Percentiles rank a stretch among this genome's conserved stretches.
phyloP scores from a whole-genome alignment of 2,329 filamentous ascomycete genomes.

The Aureobasidium sp. region DNA sequence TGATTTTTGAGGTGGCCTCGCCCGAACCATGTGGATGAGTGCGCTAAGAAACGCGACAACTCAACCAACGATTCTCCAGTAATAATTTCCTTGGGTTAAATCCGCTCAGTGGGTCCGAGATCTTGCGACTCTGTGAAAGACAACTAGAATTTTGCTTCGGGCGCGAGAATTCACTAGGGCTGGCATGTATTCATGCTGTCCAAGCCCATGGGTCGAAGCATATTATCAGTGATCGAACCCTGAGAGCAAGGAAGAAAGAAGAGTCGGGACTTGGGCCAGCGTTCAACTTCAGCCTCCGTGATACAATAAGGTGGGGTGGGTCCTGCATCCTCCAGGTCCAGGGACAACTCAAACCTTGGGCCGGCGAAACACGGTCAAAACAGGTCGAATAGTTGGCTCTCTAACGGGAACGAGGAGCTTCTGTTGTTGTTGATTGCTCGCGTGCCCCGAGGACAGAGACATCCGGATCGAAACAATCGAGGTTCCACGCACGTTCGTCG shows the following conservation, averaged over 20 bases:
- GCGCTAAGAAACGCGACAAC: slow-evolving; percentile 1
- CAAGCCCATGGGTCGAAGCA: background rate
- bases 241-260: background rate
- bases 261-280: background rate
- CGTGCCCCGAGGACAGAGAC: background rate
- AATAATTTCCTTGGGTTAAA: background rate
- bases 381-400: background rate
- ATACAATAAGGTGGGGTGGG: background rate
- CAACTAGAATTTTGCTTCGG: background rate
- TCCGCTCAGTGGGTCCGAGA: background rate
- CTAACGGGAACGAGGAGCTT: background rate
- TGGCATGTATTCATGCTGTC: too few species aligned
- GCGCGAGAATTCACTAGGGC: background rate
- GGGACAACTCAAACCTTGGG: background rate
- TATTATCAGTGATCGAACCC: background rate
- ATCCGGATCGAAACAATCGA: background rate
- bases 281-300: background rate
- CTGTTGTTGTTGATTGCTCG: background rate
- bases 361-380: background rate
- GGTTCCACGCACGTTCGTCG: background rate
- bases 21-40: slow-evolving; percentile 7
- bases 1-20: slow-evolving; percentile 5
- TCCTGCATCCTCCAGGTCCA: slow-evolving; percentile 3
- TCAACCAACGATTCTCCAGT: slow-evolving; percentile 7
- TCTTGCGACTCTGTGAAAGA: background rate